Evolutionary conservation across 2,329 filamentous ascomycete genomes (phyloP).

Genomic region (Lachnellula cervina): DNA sequence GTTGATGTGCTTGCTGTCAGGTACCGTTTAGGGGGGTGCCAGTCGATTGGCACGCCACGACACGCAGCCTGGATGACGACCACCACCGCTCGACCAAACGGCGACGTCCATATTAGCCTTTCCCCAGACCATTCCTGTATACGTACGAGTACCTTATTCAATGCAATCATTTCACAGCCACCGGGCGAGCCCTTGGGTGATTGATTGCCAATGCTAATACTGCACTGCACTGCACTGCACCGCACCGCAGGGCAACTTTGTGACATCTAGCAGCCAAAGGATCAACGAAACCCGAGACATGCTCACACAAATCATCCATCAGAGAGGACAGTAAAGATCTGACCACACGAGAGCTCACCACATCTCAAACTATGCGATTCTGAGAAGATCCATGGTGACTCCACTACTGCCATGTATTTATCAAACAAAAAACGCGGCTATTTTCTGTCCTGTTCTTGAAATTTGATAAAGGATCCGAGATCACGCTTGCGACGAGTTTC

Average conservation of each 20-base stretch:
- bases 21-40: background rate
- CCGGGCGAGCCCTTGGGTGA: background rate
- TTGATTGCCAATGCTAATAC: background rate
- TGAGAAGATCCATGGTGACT: background rate
- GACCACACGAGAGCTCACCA: background rate
- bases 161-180: background rate
- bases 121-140: background rate
- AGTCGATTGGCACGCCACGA: background rate
- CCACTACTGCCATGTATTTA: background rate
- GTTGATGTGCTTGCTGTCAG: background rate
- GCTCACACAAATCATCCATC: background rate
- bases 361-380: background rate
- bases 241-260: background rate
- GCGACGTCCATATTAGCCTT: background rate
- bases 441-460: background rate
- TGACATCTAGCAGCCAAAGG: background rate
- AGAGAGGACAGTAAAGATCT: background rate
- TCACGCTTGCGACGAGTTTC: conserved; percentile 13
- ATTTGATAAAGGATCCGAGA: background rate
- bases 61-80: background rate
- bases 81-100: background rate
- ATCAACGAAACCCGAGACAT: background rate
- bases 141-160: background rate
- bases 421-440: background rate
- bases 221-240: too few relatives aligned